A percentile compares a stretch with the other conserved stretches of the same genome.
phyloP scores from a whole-genome alignment of 768 basidiomycete genomes.

The Cystobasidium tubakii region DNA sequence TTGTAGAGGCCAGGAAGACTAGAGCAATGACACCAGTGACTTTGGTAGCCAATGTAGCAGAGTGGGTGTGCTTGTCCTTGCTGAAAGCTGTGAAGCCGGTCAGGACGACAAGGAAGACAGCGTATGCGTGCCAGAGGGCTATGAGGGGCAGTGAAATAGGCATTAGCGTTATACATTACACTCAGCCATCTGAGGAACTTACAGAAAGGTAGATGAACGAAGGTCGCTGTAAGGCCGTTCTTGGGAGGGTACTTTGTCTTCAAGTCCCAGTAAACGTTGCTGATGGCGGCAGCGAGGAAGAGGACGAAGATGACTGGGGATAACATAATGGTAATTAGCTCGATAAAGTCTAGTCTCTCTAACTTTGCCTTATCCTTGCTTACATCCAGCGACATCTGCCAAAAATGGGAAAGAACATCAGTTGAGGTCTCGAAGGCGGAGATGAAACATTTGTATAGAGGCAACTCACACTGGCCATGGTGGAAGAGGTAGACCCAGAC shows the following conservation, averaged over 20 bases:
- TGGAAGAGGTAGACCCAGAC: constrained; percentile 75
- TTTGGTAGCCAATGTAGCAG: constrained; percentile 81
- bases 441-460: not conserved
- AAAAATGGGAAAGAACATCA: not conserved
- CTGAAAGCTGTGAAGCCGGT: constrained; percentile 86
- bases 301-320: constrained; percentile 78
- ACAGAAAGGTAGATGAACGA: constrained; percentile 88
- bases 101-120: constrained; percentile 71
- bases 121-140: constrained; percentile 39
- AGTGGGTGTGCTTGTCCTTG: constrained; percentile 60
- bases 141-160: not conserved
- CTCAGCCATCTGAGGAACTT: constrained; percentile 54
- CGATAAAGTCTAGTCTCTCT: too few relatives aligned
- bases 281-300: constrained; percentile 69
- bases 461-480: constrained; percentile 59
- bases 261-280: constrained; percentile 64
- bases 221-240: constrained; percentile 55
- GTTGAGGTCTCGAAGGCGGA: not conserved
- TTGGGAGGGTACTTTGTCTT: constrained; percentile 74
- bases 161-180: not conserved
- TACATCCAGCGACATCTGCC: constrained; percentile 4
- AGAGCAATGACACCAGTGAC: constrained; percentile 68
- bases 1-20: constrained; percentile 38
- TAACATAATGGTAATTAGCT: too few relatives aligned
- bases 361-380: not conserved